A percentile compares a stretch with the other conserved stretches of the same genome.
Conservation (phyloP, 345 rosid genomes). For the Syzygium oleosum region DNA sequence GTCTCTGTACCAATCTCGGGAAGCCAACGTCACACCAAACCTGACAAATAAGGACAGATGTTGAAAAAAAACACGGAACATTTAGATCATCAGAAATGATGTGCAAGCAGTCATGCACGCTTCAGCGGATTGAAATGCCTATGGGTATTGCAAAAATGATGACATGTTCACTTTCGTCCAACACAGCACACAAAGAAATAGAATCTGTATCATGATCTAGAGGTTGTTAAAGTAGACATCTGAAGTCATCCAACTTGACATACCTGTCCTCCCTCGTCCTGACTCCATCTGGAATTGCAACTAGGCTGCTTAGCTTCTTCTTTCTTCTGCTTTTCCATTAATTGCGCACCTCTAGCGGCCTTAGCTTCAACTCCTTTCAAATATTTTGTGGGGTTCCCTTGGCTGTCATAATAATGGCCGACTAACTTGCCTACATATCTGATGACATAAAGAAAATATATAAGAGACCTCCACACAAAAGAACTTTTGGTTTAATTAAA, state of each 20-base stretch:
- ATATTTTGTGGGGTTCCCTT: conserved; percentile 78
- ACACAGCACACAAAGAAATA: not conserved
- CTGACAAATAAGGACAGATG: conserved; percentile 17
- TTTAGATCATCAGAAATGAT: not conserved
- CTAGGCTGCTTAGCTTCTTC: conserved; percentile 86
- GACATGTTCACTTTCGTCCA: not conserved
- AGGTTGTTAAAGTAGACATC: not conserved
- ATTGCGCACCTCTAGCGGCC: conserved; percentile 89
- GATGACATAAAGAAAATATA: not conserved
- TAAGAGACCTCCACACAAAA: not conserved
- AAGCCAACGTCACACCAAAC: conserved; percentile 91
- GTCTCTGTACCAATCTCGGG: conserved; percentile 86
- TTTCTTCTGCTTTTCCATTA: conserved; percentile 74
- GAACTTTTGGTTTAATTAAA: not conserved
- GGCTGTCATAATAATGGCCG: conserved; percentile 72
- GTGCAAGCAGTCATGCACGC: not conserved
- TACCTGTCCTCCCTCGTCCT: conserved; percentile 90
- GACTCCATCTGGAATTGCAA: conserved; percentile 96
- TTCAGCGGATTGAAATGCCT: not conserved
- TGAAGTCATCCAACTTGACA: not conserved
- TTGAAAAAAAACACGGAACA: not conserved
- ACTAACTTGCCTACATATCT: conserved; percentile 84
- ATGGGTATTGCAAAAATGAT: not conserved
- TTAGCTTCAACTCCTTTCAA: conserved; percentile 93
- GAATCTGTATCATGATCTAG: not conserved